phyloP scores from a whole-genome alignment of 2,329 filamentous ascomycete genomes.

The Ceratocystis diversiconidia region DNA sequence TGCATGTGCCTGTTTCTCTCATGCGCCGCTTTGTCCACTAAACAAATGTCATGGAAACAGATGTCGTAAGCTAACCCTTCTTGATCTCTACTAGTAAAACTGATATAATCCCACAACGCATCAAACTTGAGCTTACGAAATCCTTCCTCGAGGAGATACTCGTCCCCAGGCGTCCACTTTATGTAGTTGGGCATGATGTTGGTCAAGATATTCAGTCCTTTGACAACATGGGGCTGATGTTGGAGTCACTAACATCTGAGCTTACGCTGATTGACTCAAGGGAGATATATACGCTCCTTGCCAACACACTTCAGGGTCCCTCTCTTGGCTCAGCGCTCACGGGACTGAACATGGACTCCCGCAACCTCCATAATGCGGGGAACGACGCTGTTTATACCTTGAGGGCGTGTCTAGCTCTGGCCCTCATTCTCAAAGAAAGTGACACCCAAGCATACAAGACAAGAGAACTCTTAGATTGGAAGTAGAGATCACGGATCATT shows the following conservation, averaged over 20 bases:
- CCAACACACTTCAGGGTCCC: conserved; percentile 36
- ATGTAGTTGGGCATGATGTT: conserved; percentile 63
- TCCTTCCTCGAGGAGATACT: not conserved
- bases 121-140: conserved; percentile 32
- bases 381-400: conserved; percentile 77
- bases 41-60: too few relatives aligned
- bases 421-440: not conserved
- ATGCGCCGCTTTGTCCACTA: not conserved
- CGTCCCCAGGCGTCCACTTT: conserved; percentile 8
- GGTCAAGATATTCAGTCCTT: conserved; percentile 55
- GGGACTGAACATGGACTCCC: conserved; percentile 47
- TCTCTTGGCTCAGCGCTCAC: conserved; percentile 47
- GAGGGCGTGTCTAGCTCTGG: conserved; percentile 49
- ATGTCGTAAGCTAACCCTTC: not conserved
- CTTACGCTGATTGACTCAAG: conserved; percentile 60
- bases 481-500: too few relatives aligned
- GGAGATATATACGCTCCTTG: conserved; percentile 51
- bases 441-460: not conserved
- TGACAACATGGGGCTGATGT: conserved; percentile 46
- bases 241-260: conserved; percentile 29
- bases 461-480: not conserved
- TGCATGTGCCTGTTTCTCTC: conserved; percentile 3
- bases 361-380: conserved; percentile 69
- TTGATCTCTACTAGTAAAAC: conserved; percentile 16
- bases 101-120: conserved; percentile 29